Conservation (phyloP, 1,139 yeast species). For the Yamadazyma sp. region DNA sequence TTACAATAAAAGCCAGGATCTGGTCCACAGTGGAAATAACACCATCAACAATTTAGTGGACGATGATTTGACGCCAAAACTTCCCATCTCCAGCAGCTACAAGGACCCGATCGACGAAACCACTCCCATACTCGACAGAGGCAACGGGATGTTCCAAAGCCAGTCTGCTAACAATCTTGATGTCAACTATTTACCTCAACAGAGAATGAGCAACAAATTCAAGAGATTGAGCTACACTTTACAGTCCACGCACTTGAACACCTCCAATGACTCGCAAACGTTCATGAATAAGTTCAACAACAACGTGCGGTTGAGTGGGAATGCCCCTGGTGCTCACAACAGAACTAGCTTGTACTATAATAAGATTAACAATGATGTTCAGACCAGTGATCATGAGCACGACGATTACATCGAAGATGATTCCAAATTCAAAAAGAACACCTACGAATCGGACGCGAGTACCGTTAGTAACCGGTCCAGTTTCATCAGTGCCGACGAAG, state of each 20-base stretch:
- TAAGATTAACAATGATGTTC: slow-evolving; percentile 21
- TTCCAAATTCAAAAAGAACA: slow-evolving; percentile 9
- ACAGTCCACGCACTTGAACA: slow-evolving; percentile 26
- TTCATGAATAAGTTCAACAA: slow-evolving; percentile 46
- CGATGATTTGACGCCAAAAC: slow-evolving; percentile 33
- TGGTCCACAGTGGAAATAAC: slow-evolving; percentile 7
- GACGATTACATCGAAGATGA: slow-evolving; percentile 14
- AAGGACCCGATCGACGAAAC: slow-evolving; percentile 22
- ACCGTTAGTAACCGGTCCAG: slow-evolving; percentile 30
- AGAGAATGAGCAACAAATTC: slow-evolving; percentile 37
- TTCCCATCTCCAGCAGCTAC: slow-evolving; percentile 16
- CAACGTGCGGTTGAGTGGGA: slow-evolving; percentile 22
- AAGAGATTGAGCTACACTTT: slow-evolving; percentile 42
- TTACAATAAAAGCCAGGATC: slow-evolving; percentile 2
- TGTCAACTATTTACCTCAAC: slow-evolving; percentile 30
- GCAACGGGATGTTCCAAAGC: slow-evolving; percentile 7
- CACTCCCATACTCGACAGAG: slow-evolving; percentile 29
- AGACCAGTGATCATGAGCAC: slow-evolving; percentile 9
- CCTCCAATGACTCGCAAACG: slow-evolving; percentile 42
- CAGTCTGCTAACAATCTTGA: slow-evolving; percentile 8
- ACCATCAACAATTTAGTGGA: slow-evolving; percentile 15
- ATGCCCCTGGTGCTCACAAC: slow-evolving; percentile 9
- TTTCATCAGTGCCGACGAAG: slow-evolving; percentile 16
- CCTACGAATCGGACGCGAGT: slow-evolving; percentile 22
- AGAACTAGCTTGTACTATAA: slow-evolving; percentile 35